Percentiles rank a stretch among this genome's conserved stretches.
These are phyloP conservation scores for Chlamydomonas eustigma DNA, from an alignment of 139 green algal genomes.

Conservation along the genomic window DNA sequence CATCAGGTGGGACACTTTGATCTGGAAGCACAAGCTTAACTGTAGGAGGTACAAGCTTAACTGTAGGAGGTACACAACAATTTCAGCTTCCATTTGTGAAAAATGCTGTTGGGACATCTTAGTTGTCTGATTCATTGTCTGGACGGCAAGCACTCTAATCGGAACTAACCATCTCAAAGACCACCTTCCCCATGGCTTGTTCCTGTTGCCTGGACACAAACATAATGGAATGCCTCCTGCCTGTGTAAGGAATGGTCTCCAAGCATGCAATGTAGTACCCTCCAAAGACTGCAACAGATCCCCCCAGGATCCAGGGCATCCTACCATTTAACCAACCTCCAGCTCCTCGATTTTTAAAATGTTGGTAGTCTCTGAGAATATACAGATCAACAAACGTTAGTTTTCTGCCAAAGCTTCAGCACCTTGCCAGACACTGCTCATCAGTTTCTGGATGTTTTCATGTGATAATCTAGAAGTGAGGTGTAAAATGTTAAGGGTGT, in stretches of 20 bases:
- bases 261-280: not conserved
- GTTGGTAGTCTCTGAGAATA: not conserved
- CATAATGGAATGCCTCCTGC: slow-evolving; percentile 31
- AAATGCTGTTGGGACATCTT: too few species aligned
- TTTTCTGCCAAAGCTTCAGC: too few species aligned
- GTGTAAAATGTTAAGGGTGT: too few species aligned
- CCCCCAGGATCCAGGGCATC: not conserved
- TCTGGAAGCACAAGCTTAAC: too few species aligned
- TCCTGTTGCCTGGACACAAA: slow-evolving; percentile 21
- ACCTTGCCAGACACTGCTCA: too few species aligned
- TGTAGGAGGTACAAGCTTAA: too few species aligned
- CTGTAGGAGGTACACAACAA: too few species aligned
- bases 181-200: slow-evolving; percentile 19
- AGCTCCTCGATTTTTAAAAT: not conserved
- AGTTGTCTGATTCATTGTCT: not conserved
- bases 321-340: not conserved
- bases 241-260: slow-evolving; percentile 36
- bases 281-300: slow-evolving; percentile 5
- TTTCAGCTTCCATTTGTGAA: too few species aligned
- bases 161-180: slow-evolving; percentile 25
- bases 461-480: too few species aligned
- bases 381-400: too few species aligned
- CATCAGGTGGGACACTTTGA: too few species aligned
- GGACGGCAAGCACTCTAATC: not conserved
- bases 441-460: too few species aligned